Evolutionary conservation across 2,329 filamentous ascomycete species (phyloP).

Genomic region (Calonectria henricotiae): DNA sequence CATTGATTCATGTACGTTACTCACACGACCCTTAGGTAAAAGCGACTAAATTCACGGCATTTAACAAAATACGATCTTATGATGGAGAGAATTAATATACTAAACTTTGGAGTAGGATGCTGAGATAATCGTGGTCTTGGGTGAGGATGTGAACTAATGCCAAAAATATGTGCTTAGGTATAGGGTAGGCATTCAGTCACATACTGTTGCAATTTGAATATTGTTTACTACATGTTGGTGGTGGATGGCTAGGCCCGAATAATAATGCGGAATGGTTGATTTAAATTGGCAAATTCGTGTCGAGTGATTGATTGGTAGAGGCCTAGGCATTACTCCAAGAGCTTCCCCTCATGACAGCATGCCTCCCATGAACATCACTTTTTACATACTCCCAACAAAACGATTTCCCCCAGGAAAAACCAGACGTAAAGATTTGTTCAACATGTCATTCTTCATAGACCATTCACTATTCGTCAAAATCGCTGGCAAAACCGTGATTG

Average conservation of each 20-base stretch:
- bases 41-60: no score
- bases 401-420: no score
- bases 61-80: no score
- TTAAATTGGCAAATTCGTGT: neutral
- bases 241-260: neutral
- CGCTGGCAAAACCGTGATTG: conserved; percentile 36
- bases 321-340: neutral
- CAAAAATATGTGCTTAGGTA: neutral
- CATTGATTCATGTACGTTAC: no score
- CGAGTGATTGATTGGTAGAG: neutral
- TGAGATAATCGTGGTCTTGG: neutral
- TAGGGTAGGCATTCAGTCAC: neutral
- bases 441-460: conserved; percentile 19
- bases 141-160: neutral
- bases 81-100: no score
- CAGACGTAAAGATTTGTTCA: neutral
- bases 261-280: neutral
- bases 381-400: no score
- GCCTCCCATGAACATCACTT: neutral
- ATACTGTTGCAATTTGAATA: neutral
- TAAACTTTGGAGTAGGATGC: no score
- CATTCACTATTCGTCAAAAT: conserved; percentile 6
- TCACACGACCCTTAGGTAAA: no score
- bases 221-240: neutral
- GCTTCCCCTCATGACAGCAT: neutral